Conservation (phyloP, 768 basidiomycete species). For the Heimioporus sp. region DNA sequence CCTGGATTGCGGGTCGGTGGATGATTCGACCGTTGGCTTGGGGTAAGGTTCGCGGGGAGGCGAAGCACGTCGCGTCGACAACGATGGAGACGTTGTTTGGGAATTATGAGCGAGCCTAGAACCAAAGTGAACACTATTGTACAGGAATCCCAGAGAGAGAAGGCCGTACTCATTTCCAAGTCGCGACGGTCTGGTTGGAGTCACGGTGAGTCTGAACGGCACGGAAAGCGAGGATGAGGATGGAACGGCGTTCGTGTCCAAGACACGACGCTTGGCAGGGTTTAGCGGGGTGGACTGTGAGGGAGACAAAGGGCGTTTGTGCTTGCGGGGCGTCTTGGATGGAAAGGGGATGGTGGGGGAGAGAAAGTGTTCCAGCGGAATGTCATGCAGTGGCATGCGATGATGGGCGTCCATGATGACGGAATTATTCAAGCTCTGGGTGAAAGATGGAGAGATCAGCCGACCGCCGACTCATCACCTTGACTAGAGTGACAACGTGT, state of each 20-base stretch:
- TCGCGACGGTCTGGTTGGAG: constrained; percentile 35
- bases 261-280: constrained; percentile 68
- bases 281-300: constrained; percentile 47
- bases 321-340: constrained; percentile 30
- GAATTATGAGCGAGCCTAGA: constrained; percentile 12
- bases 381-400: constrained; percentile 56
- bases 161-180: constrained; percentile 30
- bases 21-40: constrained; percentile 38
- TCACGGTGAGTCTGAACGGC: constrained; percentile 31
- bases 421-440: constrained; percentile 10
- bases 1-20: constrained; percentile 49
- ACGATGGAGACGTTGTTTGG: constrained; percentile 10
- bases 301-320: constrained; percentile 66
- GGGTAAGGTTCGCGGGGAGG: constrained; percentile 19
- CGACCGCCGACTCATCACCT: constrained; percentile 19
- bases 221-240: constrained; percentile 25
- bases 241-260: constrained; percentile 51
- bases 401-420: constrained; percentile 24
- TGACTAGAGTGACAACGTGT: constrained; percentile 17
- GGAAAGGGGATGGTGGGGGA: constrained; percentile 26
- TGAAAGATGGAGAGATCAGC: constrained; percentile 24
- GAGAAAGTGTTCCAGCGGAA: constrained; percentile 58
- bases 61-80: constrained; percentile 12
- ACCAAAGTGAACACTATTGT: not conserved
- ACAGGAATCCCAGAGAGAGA: not conserved